Evolutionary conservation across 2,329 filamentous ascomycete species (phyloP).

Genomic region (Remersonia thermophila): DNA sequence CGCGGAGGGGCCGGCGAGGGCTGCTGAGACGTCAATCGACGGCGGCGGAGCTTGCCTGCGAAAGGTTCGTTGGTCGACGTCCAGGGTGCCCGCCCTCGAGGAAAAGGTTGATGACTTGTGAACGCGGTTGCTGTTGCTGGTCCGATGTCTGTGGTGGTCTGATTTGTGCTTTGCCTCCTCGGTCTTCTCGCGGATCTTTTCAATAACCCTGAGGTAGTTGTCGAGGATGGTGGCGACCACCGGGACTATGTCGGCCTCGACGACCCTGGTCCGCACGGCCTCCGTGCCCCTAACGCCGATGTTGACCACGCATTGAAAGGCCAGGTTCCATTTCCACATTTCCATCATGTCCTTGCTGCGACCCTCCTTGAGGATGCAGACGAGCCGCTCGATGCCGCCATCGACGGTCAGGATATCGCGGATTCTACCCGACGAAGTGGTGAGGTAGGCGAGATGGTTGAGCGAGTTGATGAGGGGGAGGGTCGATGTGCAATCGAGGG

Average conservation of each 20-base stretch:
- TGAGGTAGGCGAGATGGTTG: slow-evolving; percentile 96
- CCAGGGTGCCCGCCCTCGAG: slow-evolving; percentile 39
- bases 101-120: slow-evolving; percentile 42
- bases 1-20: slow-evolving; percentile 35
- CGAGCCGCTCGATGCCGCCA: slow-evolving; percentile 90
- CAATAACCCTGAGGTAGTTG: slow-evolving; percentile 95
- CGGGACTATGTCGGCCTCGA: slow-evolving; percentile 97
- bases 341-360: slow-evolving; percentile 98
- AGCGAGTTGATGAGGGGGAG: slow-evolving; percentile 96
- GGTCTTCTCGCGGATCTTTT: slow-evolving; percentile 76
- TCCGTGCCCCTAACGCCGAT: slow-evolving; percentile 95
- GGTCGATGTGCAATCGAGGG: slow-evolving; percentile 95
- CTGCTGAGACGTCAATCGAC: slow-evolving; percentile 63
- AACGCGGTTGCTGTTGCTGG: slow-evolving; percentile 35
- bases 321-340: slow-evolving; percentile 99
- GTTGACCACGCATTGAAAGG: slow-evolving; percentile 98
- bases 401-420: slow-evolving; percentile 96
- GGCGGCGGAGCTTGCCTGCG: slow-evolving; percentile 75
- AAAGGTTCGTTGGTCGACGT: slow-evolving; percentile 48
- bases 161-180: slow-evolving; percentile 71
- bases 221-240: slow-evolving; percentile 97
- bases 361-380: slow-evolving; percentile 96
- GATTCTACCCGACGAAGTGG: slow-evolving; percentile 92
- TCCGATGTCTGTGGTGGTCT: slow-evolving; percentile 38
- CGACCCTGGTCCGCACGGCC: slow-evolving; percentile 82